Evolutionary conservation across 164 flowering plant genomes (phyloP), one percentile per base, ranked within the genome.

Genomic region (Annona squamosa): DNA sequence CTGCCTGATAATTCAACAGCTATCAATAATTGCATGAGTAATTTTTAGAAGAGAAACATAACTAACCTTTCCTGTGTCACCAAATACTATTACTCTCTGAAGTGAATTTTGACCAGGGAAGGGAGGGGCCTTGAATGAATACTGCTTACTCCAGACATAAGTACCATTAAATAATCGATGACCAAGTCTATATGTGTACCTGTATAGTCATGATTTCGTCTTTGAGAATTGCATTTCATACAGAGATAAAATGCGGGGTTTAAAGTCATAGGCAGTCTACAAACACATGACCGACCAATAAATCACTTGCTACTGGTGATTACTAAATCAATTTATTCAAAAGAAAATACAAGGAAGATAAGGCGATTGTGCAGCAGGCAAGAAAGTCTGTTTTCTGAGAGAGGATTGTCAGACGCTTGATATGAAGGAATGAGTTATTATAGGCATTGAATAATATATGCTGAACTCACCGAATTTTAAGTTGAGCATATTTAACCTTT

Each of bases 61-160:
- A 10, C 48, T 47, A 13, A 90, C 98, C 97, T 93, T 93, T 26
- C 98, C 98, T 85, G 86, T 89, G 78, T 93, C 98, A 4, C 98
- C 98, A 74, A 91, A 90, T 66, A 91, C 82, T 63, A 91, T 64
- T 5, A 91, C 88, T 42, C 88, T 89, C 72, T 93, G 98, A 45
- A 90, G 74, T 5, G 98, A 93, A 67, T 89, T 80, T 76, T 93
- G 91, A 6, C 98, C 98, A 4, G 92, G 97, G 76, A 72, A 90
- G 17, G 98, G 98, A 26, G 93, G 85, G 56, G 97, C 79, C 78
- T 70, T 86, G 81, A 93, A 91, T 1, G 85, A 76, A 70, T 88
- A 88, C 6, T 0, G 42, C 73, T 88, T 87, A 83, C 98, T 89
- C 95, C 96, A 90, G 7, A 88, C 63, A 71, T 78, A 75, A 13